A percentile compares a stretch with the other conserved stretches of the same genome.
These are phyloP conservation scores for Cladorrhinum samala DNA, from an alignment of 495 filamentous ascomycete genomes.

Conservation along the genomic window DNA sequence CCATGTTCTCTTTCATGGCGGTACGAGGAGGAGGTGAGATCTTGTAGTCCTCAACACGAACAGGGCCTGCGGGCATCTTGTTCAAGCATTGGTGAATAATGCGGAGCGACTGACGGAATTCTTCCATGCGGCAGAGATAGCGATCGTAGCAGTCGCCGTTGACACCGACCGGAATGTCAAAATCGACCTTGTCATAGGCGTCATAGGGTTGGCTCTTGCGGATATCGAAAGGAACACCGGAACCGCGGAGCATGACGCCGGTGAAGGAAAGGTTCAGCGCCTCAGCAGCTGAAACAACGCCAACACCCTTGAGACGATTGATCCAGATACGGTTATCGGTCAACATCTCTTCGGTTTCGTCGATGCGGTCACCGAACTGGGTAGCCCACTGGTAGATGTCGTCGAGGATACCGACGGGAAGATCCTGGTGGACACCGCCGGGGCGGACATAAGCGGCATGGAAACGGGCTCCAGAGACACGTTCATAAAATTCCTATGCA, in stretches of 20 bases:
- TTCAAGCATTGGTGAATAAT: conserved; percentile 99
- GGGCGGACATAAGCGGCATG: conserved; percentile 98
- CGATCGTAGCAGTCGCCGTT: conserved; percentile 99
- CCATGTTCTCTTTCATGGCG: conserved; percentile 99
- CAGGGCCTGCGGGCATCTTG: conserved; percentile 93
- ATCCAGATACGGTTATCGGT: conserved; percentile 99
- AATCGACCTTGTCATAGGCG: conserved; percentile 95
- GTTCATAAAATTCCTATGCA: conserved; percentile 95
- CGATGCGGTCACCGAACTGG: conserved; percentile 97
- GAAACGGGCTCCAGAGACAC: conserved; percentile 94
- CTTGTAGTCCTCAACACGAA: conserved; percentile 98
- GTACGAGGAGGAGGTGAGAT: conserved; percentile 89
- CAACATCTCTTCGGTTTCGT: conserved; percentile 97
- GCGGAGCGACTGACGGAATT: conserved; percentile 94
- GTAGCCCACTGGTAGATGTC: conserved; percentile 99
- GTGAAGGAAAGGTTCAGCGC: conserved; percentile 94
- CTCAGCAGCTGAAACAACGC: conserved; percentile 84
- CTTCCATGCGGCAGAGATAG: conserved; percentile 99
- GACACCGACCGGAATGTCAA: conserved; percentile 92
- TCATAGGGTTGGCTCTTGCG: conserved; percentile 95
- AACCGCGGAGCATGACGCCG: conserved; percentile 96
- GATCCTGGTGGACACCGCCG: conserved; percentile 92
- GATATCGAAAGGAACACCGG: conserved; percentile 96
- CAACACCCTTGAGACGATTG: conserved; percentile 81
- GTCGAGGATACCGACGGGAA: conserved; percentile 90